Evolutionary conservation across 768 basidiomycete genomes (phyloP), one percentile per base, ranked within the genome.

Genomic region (Suillus alpinus): DNA sequence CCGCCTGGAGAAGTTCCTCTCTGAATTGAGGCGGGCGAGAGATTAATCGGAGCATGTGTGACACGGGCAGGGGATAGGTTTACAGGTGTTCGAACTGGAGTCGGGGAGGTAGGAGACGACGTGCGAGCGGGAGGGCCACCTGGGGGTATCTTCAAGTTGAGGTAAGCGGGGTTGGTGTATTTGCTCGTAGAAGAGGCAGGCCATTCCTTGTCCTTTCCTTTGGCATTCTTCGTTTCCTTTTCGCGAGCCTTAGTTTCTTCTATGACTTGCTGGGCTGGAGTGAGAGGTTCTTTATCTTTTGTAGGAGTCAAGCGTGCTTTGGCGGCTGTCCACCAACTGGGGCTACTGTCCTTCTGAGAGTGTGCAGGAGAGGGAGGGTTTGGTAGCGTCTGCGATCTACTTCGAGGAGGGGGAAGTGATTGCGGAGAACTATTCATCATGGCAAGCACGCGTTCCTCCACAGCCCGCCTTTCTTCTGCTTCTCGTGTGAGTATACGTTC

Each of bases 241-340:
- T 88, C 84, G 46, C 83, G 80, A 20, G 82, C 77, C 68, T 92
- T 91, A 18, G 89, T 78, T 8, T 94, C 91, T 59, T 82, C 80
- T 52, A 93, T 86, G 58, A 94, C 80, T 65, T 92, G 91, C 67
- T 94, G 92, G 0, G 92, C 92, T 9, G 92, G 91, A 0, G 92
- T 94, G n/a, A 91, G 83, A 1, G 77, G 72, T 14, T 89, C 85
- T 67, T 83, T 83, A 12, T 86, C 86, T 66, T 92, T 94, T 13
- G 88, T 88, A 2, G 92, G 90, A 0, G 91, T 92, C 10, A 94
- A 80, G 65, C 77, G 85, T 65, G 83, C 84, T 79, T 90, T 93
- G 20, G 91, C 85, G 3, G 84, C 78, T 12, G 82, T 73, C 89
- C 91, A 92, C 92, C 92, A 94, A 49, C 79, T 79, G 1, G 72